Evolutionary conservation across 768 basidiomycete species (phyloP), one percentile per base, ranked within the genome.

Genomic region (Rhodosporidiobolus odoratus): DNA sequence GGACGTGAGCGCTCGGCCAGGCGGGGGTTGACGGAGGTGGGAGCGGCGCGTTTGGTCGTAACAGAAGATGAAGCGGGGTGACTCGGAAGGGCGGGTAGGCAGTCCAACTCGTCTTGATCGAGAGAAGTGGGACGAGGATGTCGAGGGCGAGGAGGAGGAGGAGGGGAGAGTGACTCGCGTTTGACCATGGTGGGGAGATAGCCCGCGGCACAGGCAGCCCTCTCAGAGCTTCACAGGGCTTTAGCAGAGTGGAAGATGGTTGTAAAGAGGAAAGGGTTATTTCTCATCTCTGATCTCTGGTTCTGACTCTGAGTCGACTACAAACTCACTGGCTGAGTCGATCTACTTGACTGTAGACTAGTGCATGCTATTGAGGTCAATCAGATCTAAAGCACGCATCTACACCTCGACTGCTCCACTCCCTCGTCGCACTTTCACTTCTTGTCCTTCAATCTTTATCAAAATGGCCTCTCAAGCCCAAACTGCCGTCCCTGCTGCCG

Each of bases 61-160:
- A 15, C 21, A n/a, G 48, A 21, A 27, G 10, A 32, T 2, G 62
- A 2, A 40, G 32, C n/a, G n/a, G n/a, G n/a, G n/a, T n/a, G n/a
- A n/a, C n/a, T 38, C 7, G 47, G 15, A 10, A n/a, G 27, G 19
- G 50, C 13, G 27, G 41, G 23, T 6, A 66, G 65, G 35, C n/a
- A 50, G 48, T 66, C 58, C 47, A 66, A 58, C 13, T 66, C 65
- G 65, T 66, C 65, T 34, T 40, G 6, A 38, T 58, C 57, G 37
- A 3, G 27, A 17, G 23, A 25, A 15, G 4, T 30, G 0, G 34
- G 41, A 35, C 21, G 53, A 3, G 41, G 53, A 34, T 43, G 53
- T 17, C 19, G 63, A 34, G 40, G 43, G 21, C 40, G 54, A 27
- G 40, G 43, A 4, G 54, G 41, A 19, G 63, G 43, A 3, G 27